phyloP scores from a whole-genome alignment of 2,329 filamentous ascomycete genomes.

The Leptographium galeiforme region DNA sequence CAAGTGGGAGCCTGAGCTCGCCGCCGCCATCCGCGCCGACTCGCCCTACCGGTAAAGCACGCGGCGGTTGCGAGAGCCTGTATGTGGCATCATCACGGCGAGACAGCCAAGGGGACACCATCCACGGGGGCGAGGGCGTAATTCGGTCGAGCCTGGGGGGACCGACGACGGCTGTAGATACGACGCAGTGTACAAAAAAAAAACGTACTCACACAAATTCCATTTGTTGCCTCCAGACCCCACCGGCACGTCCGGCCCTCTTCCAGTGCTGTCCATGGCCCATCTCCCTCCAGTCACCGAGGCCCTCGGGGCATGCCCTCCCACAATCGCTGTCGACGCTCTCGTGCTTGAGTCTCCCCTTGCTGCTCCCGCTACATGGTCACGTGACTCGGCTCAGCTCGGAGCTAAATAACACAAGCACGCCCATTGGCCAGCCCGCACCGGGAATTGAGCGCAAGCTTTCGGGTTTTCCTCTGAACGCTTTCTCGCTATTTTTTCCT shows the following conservation, averaged over 20 bases:
- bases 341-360: background rate
- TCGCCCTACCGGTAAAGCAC: constrained; percentile 65
- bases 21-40: constrained; percentile 83
- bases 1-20: constrained; percentile 96
- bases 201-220: background rate
- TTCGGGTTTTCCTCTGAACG: background rate
- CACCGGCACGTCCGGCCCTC: background rate
- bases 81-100: too few relatives aligned
- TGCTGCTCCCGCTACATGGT: background rate
- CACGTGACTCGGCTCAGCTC: constrained; percentile 10
- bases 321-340: too few relatives aligned
- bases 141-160: too few relatives aligned
- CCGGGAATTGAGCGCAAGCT: constrained; percentile 8
- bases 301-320: too few relatives aligned
- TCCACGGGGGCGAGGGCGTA: too few relatives aligned
- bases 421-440: constrained; percentile 6
- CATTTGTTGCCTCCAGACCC: background rate
- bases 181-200: background rate
- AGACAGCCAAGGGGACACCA: too few relatives aligned
- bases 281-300: too few relatives aligned
- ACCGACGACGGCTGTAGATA: background rate
- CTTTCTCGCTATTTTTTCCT: background rate
- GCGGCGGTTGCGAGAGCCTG: too few relatives aligned
- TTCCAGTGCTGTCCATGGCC: too few relatives aligned
- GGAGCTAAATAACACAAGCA: constrained; percentile 10